phyloP scores from a whole-genome alignment of 2,329 filamentous ascomycete genomes.

The Amphichorda felina region DNA sequence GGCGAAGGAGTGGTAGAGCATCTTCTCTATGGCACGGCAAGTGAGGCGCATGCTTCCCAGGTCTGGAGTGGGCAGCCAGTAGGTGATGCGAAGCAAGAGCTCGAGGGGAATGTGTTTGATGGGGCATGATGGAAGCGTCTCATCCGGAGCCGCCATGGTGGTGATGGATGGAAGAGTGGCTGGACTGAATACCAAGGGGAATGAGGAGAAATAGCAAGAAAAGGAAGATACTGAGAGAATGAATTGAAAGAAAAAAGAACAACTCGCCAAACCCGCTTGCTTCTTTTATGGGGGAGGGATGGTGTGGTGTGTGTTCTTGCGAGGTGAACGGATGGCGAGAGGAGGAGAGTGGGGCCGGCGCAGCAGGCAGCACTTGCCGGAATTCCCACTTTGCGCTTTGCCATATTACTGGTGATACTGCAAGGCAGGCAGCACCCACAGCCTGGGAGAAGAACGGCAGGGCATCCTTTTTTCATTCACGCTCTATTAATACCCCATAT shows the following conservation, averaged over 20 bases:
- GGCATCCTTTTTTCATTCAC: too few relatives aligned
- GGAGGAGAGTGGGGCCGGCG: too few relatives aligned
- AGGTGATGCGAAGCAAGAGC: constrained; percentile 42
- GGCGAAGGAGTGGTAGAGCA: constrained; percentile 42
- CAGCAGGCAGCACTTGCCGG: too few relatives aligned
- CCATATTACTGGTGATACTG: too few relatives aligned
- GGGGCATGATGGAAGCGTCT: background rate
- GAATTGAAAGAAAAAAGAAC: background rate
- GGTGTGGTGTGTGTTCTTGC: too few relatives aligned
- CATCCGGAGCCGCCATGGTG: background rate
- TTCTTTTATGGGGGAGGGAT: too few relatives aligned
- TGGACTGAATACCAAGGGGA: background rate
- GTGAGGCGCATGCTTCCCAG: constrained; percentile 40
- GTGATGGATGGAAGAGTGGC: background rate
- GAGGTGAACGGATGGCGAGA: too few relatives aligned
- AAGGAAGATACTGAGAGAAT: background rate
- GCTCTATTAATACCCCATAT: too few relatives aligned
- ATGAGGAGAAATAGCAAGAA: background rate
- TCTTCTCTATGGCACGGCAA: constrained; percentile 41
- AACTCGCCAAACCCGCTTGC: too few relatives aligned
- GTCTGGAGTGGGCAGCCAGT: constrained; percentile 40
- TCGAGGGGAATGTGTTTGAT: constrained; percentile 37
- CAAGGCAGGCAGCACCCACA: too few relatives aligned
- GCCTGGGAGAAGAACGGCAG: too few relatives aligned
- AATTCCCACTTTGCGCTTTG: too few relatives aligned